A percentile compares a stretch with the other conserved stretches of the same genome.
Evolutionary conservation across 148 eudicot species (phyloP).

Genomic region (Cornus controversa): DNA sequence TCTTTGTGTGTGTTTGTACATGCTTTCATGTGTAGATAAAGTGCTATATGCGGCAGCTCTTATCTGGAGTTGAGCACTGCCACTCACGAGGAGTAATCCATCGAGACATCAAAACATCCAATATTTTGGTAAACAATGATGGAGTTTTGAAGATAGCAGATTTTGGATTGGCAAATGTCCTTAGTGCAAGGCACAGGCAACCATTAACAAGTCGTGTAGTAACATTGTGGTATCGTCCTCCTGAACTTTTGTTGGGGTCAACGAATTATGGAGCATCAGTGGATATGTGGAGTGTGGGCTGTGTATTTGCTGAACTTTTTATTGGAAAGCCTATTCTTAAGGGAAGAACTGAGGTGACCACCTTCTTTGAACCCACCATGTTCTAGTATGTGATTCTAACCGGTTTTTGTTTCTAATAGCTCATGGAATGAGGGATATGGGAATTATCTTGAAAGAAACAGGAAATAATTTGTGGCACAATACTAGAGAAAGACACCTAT

Average conservation of each 20-base stretch:
- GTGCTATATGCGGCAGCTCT: constrained; percentile 80
- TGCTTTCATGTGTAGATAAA: constrained; percentile 54
- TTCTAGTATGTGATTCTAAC: neutral
- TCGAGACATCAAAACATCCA: constrained; percentile 81
- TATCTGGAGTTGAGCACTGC: constrained; percentile 75
- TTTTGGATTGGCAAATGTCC: constrained; percentile 82
- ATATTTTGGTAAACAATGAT: constrained; percentile 73
- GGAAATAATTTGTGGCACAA: neutral
- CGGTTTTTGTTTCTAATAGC: neutral
- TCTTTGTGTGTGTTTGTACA: neutral
- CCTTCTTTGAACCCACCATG: neutral
- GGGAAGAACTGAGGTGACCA: constrained; percentile 86
- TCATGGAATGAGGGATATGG: neutral
- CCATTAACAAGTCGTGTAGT: constrained; percentile 91
- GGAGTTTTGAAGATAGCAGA: constrained; percentile 83
- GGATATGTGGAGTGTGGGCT: constrained; percentile 93
- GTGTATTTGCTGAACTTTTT: constrained; percentile 83
- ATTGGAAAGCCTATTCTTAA: constrained; percentile 77
- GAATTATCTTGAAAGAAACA: neutral
- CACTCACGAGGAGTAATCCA: constrained; percentile 82
- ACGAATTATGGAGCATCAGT: constrained; percentile 74
- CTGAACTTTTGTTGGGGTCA: constrained; percentile 84
- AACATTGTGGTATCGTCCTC: constrained; percentile 97
- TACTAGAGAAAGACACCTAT: neutral
- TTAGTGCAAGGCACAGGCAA: constrained; percentile 47